Base-by-base conservation (phyloP, 2,329 filamentous ascomycete genomes). In the Neofusicoccum sp. region DNA sequence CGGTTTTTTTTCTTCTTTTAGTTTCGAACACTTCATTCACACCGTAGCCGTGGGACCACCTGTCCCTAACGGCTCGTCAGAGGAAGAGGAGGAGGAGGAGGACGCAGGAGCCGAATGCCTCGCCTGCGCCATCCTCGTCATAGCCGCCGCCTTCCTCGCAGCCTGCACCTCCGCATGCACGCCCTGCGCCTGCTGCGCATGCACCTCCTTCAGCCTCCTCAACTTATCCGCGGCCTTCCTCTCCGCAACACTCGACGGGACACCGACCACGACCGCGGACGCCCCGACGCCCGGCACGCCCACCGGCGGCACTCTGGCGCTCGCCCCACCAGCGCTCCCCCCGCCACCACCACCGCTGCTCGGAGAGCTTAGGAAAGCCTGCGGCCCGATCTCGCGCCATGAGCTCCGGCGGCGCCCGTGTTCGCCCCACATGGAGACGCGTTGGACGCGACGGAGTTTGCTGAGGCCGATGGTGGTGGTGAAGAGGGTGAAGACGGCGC, bases 381-480 rank as follows among this genome's bases (percentile, higher is more conserved):
- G 51, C 4, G 51, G 51, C 0, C 60, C 58, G n/a, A 58, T 31
- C 7, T 62, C 60, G 31, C 60, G 56, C 60, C 62, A 62, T 6
- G 43, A 43, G 14, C 48, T 34, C 14, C 43, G 48, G 36, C 41
- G 38, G 14, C 30, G 16, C 41, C 60, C 63, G 57, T 63, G 63
- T 69, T 85, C 83, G 44, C 85, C 86, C 82, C 85, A 93, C 91
- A 97, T 96, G 71, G 89, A 90, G 64, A 97, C 87, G 63, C 91
- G 85, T 79, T 96, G 91, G 28, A 96, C 89, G 71, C 89, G 89
- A 65, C 90, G 86, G 64, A 99, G 83, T 75, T 91, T 96, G 57
- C 83, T 82, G 49, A 98, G 82, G 4, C 95, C 93, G 75, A 93
- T 96, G 68, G 85, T 84, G 78, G 90, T 93, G 56, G 96, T 90